These are phyloP conservation scores for Cryphonectria naterciae DNA, from an alignment of 2,329 filamentous ascomycete species.

Conservation along the genomic window DNA sequence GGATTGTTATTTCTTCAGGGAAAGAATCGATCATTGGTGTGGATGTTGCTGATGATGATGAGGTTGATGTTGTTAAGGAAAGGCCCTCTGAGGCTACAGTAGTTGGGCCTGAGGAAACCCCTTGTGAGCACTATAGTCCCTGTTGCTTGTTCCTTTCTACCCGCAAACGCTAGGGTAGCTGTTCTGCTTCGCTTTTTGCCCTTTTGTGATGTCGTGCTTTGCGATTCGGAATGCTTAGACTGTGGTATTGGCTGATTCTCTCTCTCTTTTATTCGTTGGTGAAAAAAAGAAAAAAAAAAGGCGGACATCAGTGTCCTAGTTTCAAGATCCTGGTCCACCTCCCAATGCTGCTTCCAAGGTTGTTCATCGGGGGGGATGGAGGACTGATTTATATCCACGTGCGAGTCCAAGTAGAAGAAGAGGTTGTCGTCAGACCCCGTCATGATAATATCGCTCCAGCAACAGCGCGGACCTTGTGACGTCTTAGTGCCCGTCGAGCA, in stretches of 20 bases:
- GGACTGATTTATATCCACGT: background rate
- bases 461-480: background rate
- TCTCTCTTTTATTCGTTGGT: background rate
- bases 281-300: too few species aligned
- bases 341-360: background rate
- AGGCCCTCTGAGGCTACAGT: background rate
- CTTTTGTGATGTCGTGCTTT: too few species aligned
- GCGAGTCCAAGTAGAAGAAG: background rate
- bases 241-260: background rate
- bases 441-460: background rate
- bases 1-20: background rate
- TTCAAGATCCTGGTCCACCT: background rate
- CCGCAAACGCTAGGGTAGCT: too few species aligned
- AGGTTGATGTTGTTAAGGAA: background rate
- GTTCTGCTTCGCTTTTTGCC: too few species aligned
- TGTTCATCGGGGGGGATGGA: background rate
- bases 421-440: background rate
- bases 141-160: too few species aligned
- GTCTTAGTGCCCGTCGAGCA: background rate
- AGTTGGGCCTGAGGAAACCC: background rate
- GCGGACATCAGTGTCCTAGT: background rate
- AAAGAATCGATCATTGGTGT: background rate
- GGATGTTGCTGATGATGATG: background rate
- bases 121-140: background rate
- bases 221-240: too few species aligned